Conservation (phyloP, 768 basidiomycete genomes). For the Auricularia auricula-judae region DNA sequence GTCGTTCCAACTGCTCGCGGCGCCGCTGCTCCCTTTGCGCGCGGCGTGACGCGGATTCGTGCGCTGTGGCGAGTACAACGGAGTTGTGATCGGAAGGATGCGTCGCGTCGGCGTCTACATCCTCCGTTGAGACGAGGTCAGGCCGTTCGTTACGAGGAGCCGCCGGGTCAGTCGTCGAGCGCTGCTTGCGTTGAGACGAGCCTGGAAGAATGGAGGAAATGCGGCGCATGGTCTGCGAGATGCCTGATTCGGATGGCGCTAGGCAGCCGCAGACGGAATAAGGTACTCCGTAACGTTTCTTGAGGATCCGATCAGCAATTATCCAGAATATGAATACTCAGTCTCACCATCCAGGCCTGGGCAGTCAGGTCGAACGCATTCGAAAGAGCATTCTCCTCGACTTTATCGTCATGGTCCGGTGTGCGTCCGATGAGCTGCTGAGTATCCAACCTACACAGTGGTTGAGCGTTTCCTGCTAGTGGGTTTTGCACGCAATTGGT, state of each 20-base stretch:
- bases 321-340: too few species aligned
- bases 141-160: slow-evolving; percentile 1
- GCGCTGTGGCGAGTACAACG: neutral
- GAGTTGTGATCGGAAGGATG: slow-evolving; percentile 7
- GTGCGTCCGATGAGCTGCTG: neutral
- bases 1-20: neutral
- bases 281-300: slow-evolving; percentile 11
- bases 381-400: slow-evolving; percentile 34
- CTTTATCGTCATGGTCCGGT: slow-evolving; percentile 34
- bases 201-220: neutral
- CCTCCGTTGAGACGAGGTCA: slow-evolving; percentile 2
- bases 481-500: too few species aligned
- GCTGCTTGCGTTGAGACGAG: neutral
- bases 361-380: slow-evolving; percentile 40
- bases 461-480: neutral
- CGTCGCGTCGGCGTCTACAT: slow-evolving; percentile 1
- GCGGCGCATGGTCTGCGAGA: neutral
- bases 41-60: neutral
- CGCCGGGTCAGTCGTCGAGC: neutral
- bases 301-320: neutral
- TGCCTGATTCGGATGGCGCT: slow-evolving; percentile 10
- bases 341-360: slow-evolving; percentile 32
- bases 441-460: neutral
- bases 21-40: neutral
- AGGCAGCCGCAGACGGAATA: slow-evolving; percentile 5